Evolutionary conservation across 495 filamentous ascomycete species (phyloP).

Genomic region (Podospora sp.): DNA sequence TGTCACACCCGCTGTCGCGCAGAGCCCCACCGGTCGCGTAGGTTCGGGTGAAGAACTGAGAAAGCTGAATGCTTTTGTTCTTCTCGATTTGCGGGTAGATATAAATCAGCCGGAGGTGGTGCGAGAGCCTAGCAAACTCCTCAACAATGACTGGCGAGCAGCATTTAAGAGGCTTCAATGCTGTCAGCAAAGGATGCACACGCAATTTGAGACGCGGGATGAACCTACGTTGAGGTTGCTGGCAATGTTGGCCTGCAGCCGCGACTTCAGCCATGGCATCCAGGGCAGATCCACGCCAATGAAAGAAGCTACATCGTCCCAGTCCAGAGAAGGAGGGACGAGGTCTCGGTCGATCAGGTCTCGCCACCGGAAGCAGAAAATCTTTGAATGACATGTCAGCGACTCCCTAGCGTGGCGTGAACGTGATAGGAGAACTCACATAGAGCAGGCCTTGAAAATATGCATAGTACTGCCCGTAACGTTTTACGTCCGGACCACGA

Average conservation of each 20-base stretch:
- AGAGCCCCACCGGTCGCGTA: constrained; percentile 52
- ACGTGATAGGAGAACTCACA: constrained; percentile 12
- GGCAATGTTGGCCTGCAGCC: constrained; percentile 72
- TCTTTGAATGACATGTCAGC: constrained; percentile 54
- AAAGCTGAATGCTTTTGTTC: constrained; percentile 80
- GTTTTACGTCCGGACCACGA: constrained; percentile 79
- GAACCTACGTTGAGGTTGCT: constrained; percentile 72
- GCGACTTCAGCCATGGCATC: constrained; percentile 70
- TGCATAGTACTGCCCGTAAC: constrained; percentile 83
- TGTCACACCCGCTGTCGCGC: constrained; percentile 66
- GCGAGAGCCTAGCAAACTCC: constrained; percentile 84
- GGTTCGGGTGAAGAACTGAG: constrained; percentile 54
- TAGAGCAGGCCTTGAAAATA: constrained; percentile 70
- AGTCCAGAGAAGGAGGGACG: constrained; percentile 49
- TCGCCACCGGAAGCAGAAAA: constrained; percentile 98
- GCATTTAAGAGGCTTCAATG: constrained; percentile 73
- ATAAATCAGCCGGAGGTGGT: constrained; percentile 83
- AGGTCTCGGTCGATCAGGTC: constrained; percentile 67
- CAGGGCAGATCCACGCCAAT: constrained; percentile 69
- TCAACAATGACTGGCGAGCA: constrained; percentile 91
- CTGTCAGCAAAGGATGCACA: neutral
- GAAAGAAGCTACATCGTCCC: constrained; percentile 58
- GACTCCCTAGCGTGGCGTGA: constrained; percentile 46
- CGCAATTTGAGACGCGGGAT: neutral
- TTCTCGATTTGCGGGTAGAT: constrained; percentile 84